These are phyloP conservation scores for Eucalyptus marginata DNA, from an alignment of 345 rosid genomes.

Conservation along the genomic window DNA sequence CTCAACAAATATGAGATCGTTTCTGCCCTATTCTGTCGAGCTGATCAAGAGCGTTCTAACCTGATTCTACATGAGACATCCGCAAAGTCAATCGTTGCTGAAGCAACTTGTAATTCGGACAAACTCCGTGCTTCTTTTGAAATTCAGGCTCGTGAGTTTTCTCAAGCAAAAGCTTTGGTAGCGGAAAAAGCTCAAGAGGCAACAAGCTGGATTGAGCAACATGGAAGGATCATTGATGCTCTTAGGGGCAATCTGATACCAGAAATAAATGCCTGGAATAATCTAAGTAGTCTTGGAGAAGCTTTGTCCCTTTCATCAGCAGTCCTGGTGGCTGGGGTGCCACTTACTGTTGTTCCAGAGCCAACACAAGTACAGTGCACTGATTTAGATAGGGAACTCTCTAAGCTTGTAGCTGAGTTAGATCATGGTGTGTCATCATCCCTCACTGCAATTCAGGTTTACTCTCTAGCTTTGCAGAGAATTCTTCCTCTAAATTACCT, in stretches of 20 bases:
- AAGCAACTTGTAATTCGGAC: constrained; percentile 57
- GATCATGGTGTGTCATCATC: constrained; percentile 64
- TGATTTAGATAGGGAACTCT: constrained; percentile 73
- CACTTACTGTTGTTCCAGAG: constrained; percentile 85
- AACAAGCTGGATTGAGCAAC: constrained; percentile 77
- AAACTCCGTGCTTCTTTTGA: constrained; percentile 55
- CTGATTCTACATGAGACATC: constrained; percentile 67
- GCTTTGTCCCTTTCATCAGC: constrained; percentile 72
- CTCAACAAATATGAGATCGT: constrained; percentile 62
- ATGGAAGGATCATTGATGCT: constrained; percentile 73
- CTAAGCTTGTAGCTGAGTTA: constrained; percentile 52
- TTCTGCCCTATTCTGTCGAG: constrained; percentile 52
- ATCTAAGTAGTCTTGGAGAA: constrained; percentile 31
- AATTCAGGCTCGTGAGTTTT: constrained; percentile 66
- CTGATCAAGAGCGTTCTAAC: constrained; percentile 78
- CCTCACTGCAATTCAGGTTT: constrained; percentile 44
- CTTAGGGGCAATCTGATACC: constrained; percentile 57
- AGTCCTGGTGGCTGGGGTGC: constrained; percentile 70
- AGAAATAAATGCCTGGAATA: constrained; percentile 38
- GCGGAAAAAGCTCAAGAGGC: constrained; percentile 86
- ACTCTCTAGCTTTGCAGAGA: constrained; percentile 73
- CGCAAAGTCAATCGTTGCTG: constrained; percentile 71
- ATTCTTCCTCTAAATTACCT: constrained; percentile 74
- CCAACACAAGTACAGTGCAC: constrained; percentile 82
- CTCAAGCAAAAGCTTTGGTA: constrained; percentile 61